Conservation (phyloP, 2,329 filamentous ascomycete genomes). For the Aspergillus latus region DNA sequence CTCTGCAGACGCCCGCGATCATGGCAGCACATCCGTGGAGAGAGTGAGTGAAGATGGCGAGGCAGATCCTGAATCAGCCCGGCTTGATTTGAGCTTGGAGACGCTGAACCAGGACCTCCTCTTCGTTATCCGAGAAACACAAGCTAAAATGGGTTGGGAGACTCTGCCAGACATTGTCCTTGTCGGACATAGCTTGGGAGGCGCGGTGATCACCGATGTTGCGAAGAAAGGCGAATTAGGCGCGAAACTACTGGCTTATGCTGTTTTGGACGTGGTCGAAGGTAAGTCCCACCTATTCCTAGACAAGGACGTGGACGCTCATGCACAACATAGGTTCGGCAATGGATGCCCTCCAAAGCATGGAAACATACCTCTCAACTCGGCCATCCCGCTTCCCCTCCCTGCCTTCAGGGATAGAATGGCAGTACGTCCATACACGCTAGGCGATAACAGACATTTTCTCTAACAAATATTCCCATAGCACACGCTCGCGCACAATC, state of each 20-base stretch:
- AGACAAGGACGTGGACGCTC: neutral
- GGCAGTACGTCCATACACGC: slow-evolving; percentile 61
- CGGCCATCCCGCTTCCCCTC: slow-evolving; percentile 75
- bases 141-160: slow-evolving; percentile 69
- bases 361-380: slow-evolving; percentile 86
- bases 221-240: slow-evolving; percentile 68
- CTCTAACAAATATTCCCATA: slow-evolving; percentile 21
- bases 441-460: neutral
- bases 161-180: slow-evolving; percentile 73
- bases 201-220: slow-evolving; percentile 83
- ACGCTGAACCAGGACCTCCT: slow-evolving; percentile 73
- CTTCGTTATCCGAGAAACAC: slow-evolving; percentile 66
- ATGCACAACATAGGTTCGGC: slow-evolving; percentile 62
- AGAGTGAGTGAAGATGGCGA: neutral
- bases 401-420: slow-evolving; percentile 78
- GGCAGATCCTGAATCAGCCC: slow-evolving; percentile 29
- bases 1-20: slow-evolving; percentile 80
- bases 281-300: slow-evolving; percentile 36
- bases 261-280: slow-evolving; percentile 92
- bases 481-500: slow-evolving; percentile 78
- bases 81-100: slow-evolving; percentile 68
- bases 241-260: slow-evolving; percentile 73
- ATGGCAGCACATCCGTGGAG: slow-evolving; percentile 64
- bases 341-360: slow-evolving; percentile 89
- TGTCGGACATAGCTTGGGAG: slow-evolving; percentile 89